Base-by-base conservation (phyloP, 345 rosid species). In the Turnera subulata region DNA sequence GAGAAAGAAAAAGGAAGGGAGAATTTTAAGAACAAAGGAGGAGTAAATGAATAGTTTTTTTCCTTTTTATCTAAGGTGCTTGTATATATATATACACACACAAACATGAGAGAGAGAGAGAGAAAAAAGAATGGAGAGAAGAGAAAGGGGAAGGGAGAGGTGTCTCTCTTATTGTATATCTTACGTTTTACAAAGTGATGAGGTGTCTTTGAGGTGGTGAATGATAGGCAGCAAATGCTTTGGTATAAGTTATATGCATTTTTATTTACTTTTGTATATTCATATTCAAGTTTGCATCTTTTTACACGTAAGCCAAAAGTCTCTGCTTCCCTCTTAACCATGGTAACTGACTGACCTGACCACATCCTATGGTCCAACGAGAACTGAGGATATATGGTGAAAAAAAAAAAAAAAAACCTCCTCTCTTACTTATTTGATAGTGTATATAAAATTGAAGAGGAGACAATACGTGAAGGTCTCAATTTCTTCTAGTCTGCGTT, bases 121-220 rank as follows among this genome's bases (percentile, higher is more conserved):
- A 54, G 39, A 45, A 9, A 63, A 61, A 37, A 64, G 12, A 44
- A 16, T 17, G 16, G 17, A 56, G 48, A 29, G 8, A 8, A 29
- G 4, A 29, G 19, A 33, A 44, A 49, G 56, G 62, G 51, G 56
- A 66, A 62, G 39, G 60, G 13, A 24, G 64, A 56, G 73, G 55
- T 53, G 66, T 46, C 64, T 77, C 77, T 76, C 64, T 65, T 67
- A 54, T 58, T 68, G 71, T 67, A 73, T 67, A 52, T 62, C 71
- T 70, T 62, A 65, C 70, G 71, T 74, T 61, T 70, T 64, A 39
- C 50, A 57, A 68, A 78, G 82, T 52, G 63, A 74, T 79, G 79
- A 70, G 63, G 75, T 66, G 75, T 77, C 79, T 19, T 18, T 33
- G 47, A 46, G 63, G 29, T 26, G 70, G 61, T 52, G 68, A 58